A percentile compares a stretch with the other conserved stretches of the same genome.
Conservation (phyloP, 805 yeast genomes). For the Starmerella vitae region DNA sequence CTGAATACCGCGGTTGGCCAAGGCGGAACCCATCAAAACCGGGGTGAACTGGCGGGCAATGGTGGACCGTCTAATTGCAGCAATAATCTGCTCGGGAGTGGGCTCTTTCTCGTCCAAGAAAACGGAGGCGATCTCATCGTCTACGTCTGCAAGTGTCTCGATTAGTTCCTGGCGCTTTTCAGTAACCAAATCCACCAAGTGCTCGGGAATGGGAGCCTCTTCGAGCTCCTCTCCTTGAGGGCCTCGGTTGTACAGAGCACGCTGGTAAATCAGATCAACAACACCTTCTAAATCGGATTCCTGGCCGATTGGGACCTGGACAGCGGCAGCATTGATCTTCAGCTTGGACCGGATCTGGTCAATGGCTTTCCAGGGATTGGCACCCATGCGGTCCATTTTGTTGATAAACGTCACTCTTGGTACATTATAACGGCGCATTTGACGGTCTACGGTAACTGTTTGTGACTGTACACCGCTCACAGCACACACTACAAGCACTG, state of each 20-base stretch:
- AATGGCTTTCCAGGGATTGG: conserved; percentile 90
- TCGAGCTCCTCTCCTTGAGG: conserved; percentile 75
- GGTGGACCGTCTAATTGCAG: conserved; percentile 86
- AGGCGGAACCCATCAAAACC: conserved; percentile 98
- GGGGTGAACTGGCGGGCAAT: conserved; percentile 94
- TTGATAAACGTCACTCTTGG: conserved; percentile 93
- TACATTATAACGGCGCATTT: conserved; percentile 95
- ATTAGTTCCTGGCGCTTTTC: conserved; percentile 77
- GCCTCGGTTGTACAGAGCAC: conserved; percentile 66
- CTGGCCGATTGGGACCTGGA: conserved; percentile 94
- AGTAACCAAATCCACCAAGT: conserved; percentile 67
- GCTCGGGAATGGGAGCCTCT: conserved; percentile 56
- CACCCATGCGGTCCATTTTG: conserved; percentile 99
- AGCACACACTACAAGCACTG: conserved; percentile 95
- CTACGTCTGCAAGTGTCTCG: conserved; percentile 95
- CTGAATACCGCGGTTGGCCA: conserved; percentile 92
- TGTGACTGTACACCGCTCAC: conserved; percentile 98
- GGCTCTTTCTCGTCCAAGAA: conserved; percentile 86
- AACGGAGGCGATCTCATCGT: conserved; percentile 91
- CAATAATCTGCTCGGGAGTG: conserved; percentile 64
- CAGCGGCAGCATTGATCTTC: conserved; percentile 90
- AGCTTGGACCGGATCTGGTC: conserved; percentile 80
- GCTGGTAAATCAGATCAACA: conserved; percentile 80
- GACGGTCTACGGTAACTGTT: conserved; percentile 96
- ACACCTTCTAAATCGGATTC: conserved; percentile 77